Conservation (phyloP, 2,329 filamentous ascomycete species). For the Fusarium scirpi region DNA sequence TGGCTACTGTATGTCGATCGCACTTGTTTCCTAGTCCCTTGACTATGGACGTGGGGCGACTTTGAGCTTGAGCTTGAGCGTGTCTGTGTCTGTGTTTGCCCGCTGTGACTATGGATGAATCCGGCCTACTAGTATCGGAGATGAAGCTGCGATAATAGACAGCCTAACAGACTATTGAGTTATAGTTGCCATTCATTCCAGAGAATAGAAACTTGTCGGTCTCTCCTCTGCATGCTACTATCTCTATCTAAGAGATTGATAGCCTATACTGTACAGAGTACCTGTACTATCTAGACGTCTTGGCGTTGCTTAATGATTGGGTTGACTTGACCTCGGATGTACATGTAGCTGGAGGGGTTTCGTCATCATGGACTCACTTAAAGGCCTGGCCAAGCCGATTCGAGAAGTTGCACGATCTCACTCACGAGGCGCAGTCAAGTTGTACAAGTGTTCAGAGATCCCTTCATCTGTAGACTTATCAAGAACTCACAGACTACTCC, state of each 20-base stretch:
- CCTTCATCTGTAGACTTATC: not conserved
- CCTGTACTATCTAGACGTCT: not conserved
- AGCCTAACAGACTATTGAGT: conserved; percentile 7
- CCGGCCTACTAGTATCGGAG: not conserved
- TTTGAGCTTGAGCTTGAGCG: conserved; percentile 3
- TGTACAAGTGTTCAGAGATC: conserved; percentile 3
- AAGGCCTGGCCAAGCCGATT: not conserved
- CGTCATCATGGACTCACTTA: not conserved
- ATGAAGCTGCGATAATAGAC: not conserved
- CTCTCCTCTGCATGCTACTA: not conserved
- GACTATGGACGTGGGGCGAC: conserved; percentile 5
- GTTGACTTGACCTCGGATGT: not conserved
- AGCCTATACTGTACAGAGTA: not conserved
- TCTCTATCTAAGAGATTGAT: not conserved
- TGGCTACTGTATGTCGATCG: conserved; percentile 20
- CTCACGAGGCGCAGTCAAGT: not conserved
- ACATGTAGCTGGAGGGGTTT: not conserved
- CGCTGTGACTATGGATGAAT: conserved; percentile 10
- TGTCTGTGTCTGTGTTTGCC: conserved; percentile 15
- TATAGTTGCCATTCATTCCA: conserved; percentile 16
- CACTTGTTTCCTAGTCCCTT: conserved; percentile 7
- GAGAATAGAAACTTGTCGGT: not conserved
- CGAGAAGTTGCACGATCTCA: not conserved
- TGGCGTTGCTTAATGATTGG: not conserved
- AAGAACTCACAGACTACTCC: conserved; percentile 3